phyloP scores from a whole-genome alignment of 106 monocot species.

The Agapanthus africanus region DNA sequence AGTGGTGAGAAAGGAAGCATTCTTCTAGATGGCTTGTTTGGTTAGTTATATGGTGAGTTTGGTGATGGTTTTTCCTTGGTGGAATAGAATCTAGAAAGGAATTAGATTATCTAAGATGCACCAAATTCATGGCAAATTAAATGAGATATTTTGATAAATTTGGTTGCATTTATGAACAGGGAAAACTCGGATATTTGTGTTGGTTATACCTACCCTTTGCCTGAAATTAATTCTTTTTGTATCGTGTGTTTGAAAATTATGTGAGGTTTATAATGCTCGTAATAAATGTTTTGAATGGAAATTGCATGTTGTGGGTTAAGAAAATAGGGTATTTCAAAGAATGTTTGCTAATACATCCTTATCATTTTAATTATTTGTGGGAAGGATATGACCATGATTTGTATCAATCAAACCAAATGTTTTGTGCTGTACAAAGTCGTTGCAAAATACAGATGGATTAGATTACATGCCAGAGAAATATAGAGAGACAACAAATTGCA shows the following conservation, averaged over 20 bases:
- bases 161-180: background rate
- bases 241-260: background rate
- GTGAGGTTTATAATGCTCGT: background rate
- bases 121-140: background rate
- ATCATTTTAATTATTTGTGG: too few species aligned
- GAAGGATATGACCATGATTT: too few species aligned
- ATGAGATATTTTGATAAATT: background rate
- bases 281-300: too few species aligned
- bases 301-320: too few species aligned
- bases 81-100: too few species aligned
- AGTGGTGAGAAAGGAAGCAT: background rate
- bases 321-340: too few species aligned
- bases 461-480: too few species aligned
- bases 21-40: slow-evolving; percentile 6
- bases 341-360: too few species aligned
- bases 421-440: too few species aligned
- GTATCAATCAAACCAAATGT: too few species aligned
- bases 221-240: background rate
- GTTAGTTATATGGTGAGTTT: background rate
- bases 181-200: background rate
- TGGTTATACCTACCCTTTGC: background rate
- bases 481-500: too few species aligned
- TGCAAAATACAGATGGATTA: too few species aligned
- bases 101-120: slow-evolving; percentile 2
- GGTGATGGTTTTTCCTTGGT: slow-evolving; percentile 4